Evolutionary conservation across 2,329 filamentous ascomycete genomes (phyloP).

Genomic region (Claviceps lovelessii): DNA sequence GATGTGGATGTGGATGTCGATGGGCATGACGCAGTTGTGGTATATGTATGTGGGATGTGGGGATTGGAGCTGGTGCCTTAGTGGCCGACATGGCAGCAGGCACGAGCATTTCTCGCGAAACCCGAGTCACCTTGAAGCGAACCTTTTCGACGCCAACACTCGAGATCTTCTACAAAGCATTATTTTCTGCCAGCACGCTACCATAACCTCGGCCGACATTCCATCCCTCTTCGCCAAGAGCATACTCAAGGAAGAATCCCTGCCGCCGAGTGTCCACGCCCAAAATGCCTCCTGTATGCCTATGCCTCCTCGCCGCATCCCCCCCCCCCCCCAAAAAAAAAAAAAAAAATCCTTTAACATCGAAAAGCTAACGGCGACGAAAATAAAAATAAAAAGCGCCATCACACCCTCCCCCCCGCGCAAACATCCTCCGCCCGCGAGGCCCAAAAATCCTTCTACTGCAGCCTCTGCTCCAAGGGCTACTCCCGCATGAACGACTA

Average conservation of each 20-base stretch:
- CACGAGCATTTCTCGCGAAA: too few species aligned
- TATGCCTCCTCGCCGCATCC: background rate
- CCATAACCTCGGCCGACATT: background rate
- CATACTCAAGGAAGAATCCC: background rate
- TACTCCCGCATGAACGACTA: conserved; percentile 94
- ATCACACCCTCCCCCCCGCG: conserved; percentile 43
- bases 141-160: too few species aligned
- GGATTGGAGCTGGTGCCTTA: too few species aligned
- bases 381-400: conserved; percentile 24
- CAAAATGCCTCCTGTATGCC: conserved; percentile 42
- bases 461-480: conserved; percentile 79
- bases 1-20: too few species aligned
- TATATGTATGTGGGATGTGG: too few species aligned
- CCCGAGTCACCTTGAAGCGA: too few species aligned
- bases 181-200: background rate
- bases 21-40: too few species aligned
- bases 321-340: conserved; percentile 15
- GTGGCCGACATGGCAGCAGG: too few species aligned
- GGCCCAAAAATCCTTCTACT: conserved; percentile 69
- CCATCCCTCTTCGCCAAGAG: background rate
- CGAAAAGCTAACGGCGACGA: conserved; percentile 25
- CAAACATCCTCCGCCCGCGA: conserved; percentile 54
- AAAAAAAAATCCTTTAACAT: conserved; percentile 23
- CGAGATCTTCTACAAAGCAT: background rate
- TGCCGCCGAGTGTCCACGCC: too few species aligned